Conservation (phyloP, 1,284 basidiomycete genomes). For the Ganoderma leucocontextum region DNA sequence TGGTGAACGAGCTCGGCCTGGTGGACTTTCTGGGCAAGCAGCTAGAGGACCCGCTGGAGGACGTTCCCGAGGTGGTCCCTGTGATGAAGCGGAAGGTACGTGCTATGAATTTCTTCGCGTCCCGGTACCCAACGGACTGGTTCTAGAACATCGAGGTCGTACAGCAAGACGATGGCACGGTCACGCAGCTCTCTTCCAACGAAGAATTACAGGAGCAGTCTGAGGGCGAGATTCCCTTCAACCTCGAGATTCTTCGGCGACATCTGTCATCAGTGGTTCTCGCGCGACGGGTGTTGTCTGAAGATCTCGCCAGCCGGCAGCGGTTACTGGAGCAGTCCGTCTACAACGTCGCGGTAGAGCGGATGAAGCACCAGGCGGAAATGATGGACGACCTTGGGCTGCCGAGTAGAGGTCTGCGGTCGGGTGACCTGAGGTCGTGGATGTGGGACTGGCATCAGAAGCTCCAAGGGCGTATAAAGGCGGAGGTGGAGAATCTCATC, state of each 20-base stretch:
- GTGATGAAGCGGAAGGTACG: constrained; percentile 49
- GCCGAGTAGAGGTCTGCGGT: constrained; percentile 56
- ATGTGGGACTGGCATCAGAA: constrained; percentile 91
- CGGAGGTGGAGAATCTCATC: constrained; percentile 63
- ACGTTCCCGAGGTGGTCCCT: constrained; percentile 67
- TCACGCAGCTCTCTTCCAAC: constrained; percentile 33
- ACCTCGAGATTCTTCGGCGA: constrained; percentile 72
- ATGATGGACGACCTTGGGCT: constrained; percentile 67
- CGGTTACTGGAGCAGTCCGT: constrained; percentile 86
- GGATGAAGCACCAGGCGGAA: constrained; percentile 73
- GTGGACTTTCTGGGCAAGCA: constrained; percentile 55
- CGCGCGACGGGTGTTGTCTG: constrained; percentile 69
- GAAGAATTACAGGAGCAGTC: constrained; percentile 24
- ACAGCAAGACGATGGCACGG: constrained; percentile 30
- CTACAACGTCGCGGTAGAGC: constrained; percentile 82
- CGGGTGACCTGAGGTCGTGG: constrained; percentile 74
- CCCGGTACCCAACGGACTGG: not conserved
- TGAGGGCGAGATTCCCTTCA: constrained; percentile 67
- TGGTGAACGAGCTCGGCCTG: constrained; percentile 66
- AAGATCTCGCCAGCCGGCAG: constrained; percentile 79
- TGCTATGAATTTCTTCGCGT: not conserved
- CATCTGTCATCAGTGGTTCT: constrained; percentile 71
- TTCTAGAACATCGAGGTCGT: constrained; percentile 29
- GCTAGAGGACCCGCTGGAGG: constrained; percentile 52
- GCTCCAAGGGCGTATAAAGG: constrained; percentile 61